Evolutionary conservation across 1,284 basidiomycete species (phyloP).

Genomic region (Vanrija sp.): DNA sequence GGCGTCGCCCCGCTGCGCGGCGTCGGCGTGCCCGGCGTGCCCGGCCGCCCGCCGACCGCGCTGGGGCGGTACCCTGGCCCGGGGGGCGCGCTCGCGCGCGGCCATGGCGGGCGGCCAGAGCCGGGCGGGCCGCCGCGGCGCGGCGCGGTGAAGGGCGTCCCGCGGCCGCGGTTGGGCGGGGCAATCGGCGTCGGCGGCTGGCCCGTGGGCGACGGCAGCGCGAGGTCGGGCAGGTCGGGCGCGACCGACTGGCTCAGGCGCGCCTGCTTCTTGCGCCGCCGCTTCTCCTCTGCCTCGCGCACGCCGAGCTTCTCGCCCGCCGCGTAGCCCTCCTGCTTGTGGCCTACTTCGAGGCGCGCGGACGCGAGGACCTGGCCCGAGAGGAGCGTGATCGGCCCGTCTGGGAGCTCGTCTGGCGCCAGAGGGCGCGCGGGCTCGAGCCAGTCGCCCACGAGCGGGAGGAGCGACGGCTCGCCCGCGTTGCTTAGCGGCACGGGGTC

Average conservation of each 20-base stretch:
- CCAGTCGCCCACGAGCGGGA: constrained; percentile 20
- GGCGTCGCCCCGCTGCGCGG: not conserved
- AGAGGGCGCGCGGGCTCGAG: constrained; percentile 2
- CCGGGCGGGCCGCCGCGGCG: constrained; percentile 1
- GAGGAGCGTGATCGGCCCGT: constrained; percentile 19
- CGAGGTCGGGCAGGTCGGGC: constrained; percentile 15
- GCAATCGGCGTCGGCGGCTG: constrained; percentile 2
- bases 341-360: constrained; percentile 31
- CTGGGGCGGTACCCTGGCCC: not conserved
- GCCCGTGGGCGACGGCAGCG: not conserved
- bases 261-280: constrained; percentile 12
- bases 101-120: constrained; percentile 8
- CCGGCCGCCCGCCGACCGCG: not conserved
- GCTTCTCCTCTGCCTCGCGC: constrained; percentile 16
- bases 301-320: constrained; percentile 33
- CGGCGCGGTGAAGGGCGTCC: constrained; percentile 2
- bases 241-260: constrained; percentile 15
- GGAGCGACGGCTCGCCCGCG: constrained; percentile 21
- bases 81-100: constrained; percentile 12
- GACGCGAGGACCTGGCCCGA: constrained; percentile 19
- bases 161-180: not conserved
- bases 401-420: constrained; percentile 1
- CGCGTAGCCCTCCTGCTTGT: constrained; percentile 34
- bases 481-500: constrained; percentile 35
- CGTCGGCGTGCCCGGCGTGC: constrained; percentile 11